Conservation (phyloP, 2,329 filamentous ascomycete genomes). For the Neopestalotiopsis sp. region DNA sequence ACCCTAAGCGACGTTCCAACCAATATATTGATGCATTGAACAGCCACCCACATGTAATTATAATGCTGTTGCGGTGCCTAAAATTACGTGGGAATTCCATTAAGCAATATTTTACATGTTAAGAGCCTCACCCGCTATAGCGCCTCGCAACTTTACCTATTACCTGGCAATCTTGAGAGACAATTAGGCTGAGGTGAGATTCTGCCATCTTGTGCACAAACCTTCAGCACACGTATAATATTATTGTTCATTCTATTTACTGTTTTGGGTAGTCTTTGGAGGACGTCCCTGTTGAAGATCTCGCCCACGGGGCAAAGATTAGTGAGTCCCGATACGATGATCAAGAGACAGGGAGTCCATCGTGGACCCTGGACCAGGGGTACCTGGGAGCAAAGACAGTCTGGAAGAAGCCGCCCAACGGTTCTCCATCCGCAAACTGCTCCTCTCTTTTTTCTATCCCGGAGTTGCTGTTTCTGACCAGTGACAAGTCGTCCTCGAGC, state of each 20-base stretch:
- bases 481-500: not conserved
- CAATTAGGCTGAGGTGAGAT: not conserved
- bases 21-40: not conserved
- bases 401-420: constrained; percentile 1
- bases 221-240: not conserved
- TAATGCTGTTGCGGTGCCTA: not conserved
- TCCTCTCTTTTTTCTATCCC: not conserved
- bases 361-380: not conserved
- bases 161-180: not conserved
- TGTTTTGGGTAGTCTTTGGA: not conserved
- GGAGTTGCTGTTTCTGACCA: not conserved
- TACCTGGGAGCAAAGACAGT: not conserved
- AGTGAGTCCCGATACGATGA: not conserved
- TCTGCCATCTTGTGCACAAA: not conserved
- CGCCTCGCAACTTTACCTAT: too few relatives aligned
- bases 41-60: not conserved
- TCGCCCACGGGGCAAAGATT: not conserved
- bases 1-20: constrained; percentile 13
- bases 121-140: too few relatives aligned
- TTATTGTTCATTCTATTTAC: not conserved
- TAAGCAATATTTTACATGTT: too few relatives aligned
- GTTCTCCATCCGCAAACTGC: not conserved
- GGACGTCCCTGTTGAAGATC: not conserved
- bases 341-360: not conserved
- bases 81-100: not conserved